phyloP scores from a whole-genome alignment of 495 filamentous ascomycete genomes.

The Penicillium ucsense region DNA sequence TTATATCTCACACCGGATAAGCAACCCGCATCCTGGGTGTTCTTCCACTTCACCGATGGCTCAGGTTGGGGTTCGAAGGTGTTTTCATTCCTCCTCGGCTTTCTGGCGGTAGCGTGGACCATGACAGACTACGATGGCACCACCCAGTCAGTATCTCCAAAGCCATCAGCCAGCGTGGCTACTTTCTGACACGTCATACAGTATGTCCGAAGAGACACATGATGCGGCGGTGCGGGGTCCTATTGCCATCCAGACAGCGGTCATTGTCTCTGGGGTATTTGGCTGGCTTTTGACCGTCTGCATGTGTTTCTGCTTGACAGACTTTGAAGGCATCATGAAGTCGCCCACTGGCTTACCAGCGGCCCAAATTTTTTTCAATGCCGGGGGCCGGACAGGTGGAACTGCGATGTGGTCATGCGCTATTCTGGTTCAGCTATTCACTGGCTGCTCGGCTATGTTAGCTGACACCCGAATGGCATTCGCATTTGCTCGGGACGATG shows the following conservation, averaged over 20 bases:
- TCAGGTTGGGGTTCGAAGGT: slow-evolving; percentile 56
- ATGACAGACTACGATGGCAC: slow-evolving; percentile 74
- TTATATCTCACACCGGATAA: slow-evolving; percentile 54
- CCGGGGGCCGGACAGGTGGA: slow-evolving; percentile 50
- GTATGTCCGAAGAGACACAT: slow-evolving; percentile 67
- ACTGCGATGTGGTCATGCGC: slow-evolving; percentile 62
- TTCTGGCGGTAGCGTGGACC: slow-evolving; percentile 64
- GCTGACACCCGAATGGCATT: slow-evolving; percentile 66
- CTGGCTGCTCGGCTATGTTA: slow-evolving; percentile 60
- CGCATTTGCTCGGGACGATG: slow-evolving; percentile 62
- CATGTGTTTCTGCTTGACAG: slow-evolving; percentile 59
- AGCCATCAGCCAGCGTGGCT: too few relatives aligned
- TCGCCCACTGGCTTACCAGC: slow-evolving; percentile 57
- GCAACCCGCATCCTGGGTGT: slow-evolving; percentile 55
- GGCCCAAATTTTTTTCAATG: slow-evolving; percentile 63
- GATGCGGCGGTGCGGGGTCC: slow-evolving; percentile 59
- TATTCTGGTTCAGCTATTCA: slow-evolving; percentile 63
- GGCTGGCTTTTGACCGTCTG: slow-evolving; percentile 59
- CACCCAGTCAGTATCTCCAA: slow-evolving; percentile 43
- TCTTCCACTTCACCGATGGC: slow-evolving; percentile 55
- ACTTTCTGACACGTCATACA: slow-evolving; percentile 7
- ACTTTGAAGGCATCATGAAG: slow-evolving; percentile 51
- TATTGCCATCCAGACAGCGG: slow-evolving; percentile 52
- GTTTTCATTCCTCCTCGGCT: slow-evolving; percentile 59
- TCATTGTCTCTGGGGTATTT: slow-evolving; percentile 54